Base-by-base conservation (phyloP, 148 eudicot genomes). In the Dysphania ambrosioides region DNA sequence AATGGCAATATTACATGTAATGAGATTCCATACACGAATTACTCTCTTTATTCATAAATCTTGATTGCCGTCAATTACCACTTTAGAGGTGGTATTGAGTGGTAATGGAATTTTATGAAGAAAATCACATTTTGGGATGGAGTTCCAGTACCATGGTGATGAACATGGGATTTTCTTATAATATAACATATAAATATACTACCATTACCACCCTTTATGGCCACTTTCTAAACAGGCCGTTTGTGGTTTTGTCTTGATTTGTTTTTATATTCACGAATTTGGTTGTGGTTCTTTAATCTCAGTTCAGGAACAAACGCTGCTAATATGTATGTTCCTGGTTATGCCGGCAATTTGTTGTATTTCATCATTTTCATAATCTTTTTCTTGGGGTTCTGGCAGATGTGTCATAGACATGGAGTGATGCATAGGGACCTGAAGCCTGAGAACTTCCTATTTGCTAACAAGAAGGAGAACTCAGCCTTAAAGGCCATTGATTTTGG, bases 391-490 rank as follows among this genome's bases (percentile, higher is more conserved):
- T 16, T 55, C 5, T 30, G 36, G 71, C 72, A 86, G 88, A 77
- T 81, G 76, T 87, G 90, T 76, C 90, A 87, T 68, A 78, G 55
- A 36, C 77, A 87, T 15, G 90, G 88, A 36, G 90, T 87, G 53
- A 85, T 87, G 88, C 90, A 87, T 78, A 82, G 90, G 61, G 90
- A 87, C 77, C 83, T 87, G 49, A 87, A 87, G 80, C 90, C 90
- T 1, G 90, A 87, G 72, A 87, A 87, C 75, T 87, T 87, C 74
- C 87, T 87, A 47, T 87, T 85, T 68, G 86, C 86, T 32, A 87
- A 87, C 80, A 88, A 83, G 85, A 86, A 88, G 75, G 91, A 88
- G 77, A 83, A 82, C 55, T 74, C 88, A 21, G 68, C 86, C 56
- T 71, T 88, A 19, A 88, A 85, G 81, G 84, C 91, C 66, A 88